These are phyloP conservation scores for Pleochaeta shiraiana DNA, from an alignment of 2,329 filamentous ascomycete species.

Conservation along the genomic window DNA sequence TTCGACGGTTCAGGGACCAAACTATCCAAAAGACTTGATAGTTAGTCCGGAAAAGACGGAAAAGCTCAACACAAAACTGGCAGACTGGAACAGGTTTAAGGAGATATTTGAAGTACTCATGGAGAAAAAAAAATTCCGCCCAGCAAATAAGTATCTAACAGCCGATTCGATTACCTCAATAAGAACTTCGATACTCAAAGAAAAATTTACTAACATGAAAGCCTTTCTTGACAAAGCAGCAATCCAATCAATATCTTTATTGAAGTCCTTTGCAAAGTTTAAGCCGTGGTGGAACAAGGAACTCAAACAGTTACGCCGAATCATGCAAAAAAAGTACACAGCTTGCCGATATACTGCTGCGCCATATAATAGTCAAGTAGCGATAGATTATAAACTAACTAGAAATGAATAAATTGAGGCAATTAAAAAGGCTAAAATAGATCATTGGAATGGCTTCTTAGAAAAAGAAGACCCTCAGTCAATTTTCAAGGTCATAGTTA, in stretches of 20 bases:
- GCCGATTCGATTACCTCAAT: no score
- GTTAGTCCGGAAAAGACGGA: not conserved
- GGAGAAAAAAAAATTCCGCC: not conserved
- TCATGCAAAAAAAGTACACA: not conserved
- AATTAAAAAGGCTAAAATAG: not conserved
- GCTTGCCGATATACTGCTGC: not conserved
- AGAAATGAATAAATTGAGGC: not conserved
- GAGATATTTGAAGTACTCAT: not conserved
- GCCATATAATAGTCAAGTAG: not conserved
- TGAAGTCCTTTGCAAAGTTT: not conserved
- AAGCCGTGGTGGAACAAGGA: not conserved
- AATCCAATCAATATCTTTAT: not conserved
- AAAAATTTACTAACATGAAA: not conserved
- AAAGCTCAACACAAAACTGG: not conserved
- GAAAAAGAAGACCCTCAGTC: not conserved
- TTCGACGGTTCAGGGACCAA: not conserved
- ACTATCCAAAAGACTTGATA: not conserved
- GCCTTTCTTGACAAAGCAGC: not conserved
- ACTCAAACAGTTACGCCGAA: not conserved
- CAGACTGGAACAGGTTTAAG: not conserved
- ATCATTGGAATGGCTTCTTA: not conserved
- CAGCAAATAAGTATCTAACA: not conserved
- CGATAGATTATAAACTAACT: not conserved
- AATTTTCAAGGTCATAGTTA: not conserved
- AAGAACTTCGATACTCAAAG: not conserved